Evolutionary conservation across 83 land plant species (phyloP), one percentile per base, ranked within the genome.

Genomic region (Diphasiastrum complanatum): DNA sequence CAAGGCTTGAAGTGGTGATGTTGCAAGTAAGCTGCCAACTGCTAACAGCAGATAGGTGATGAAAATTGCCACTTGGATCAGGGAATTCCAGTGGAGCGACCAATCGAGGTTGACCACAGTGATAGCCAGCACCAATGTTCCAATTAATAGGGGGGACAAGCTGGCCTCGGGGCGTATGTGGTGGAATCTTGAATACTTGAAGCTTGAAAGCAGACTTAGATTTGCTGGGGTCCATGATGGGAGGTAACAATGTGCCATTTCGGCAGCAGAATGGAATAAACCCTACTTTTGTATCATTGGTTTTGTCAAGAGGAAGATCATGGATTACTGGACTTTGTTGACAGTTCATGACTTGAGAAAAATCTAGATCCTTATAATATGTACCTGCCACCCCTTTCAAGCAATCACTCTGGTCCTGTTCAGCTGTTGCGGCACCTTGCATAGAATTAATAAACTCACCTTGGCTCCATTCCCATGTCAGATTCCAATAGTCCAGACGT

Each of bases 401-500:
- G 66, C 97, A 92, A 3, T 58, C 79, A 18, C 74, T 49, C 22
- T 60, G 56, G 51, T 81, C 87, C 2, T 51, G 62, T 0, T 48
- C 61, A 26, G 51, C 51, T 20, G 91, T 67, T 56, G 70, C 71
- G 22, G 97, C 97, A 5, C 97, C 97, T 50, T 70, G 70, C 85
- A 88, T 82, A 27, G 52, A 22, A 76, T 69, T 49, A 4, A 87
- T 87, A 70, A 91, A 87, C 66, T 91, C 95, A 5, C 91, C 90
- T 18, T 83, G 58, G 81, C 70, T 75, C 97, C 97, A 91, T 5
- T 83, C 83, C 96, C 96, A 91, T 3, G 82, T 78, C 33, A 91
- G 51, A 50, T 91, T 82, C 97, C 97, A 91, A 34, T 78, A 64
- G 56, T 91, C 96, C 30, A 91, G 75, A 2, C 97, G 73, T 2